These are phyloP conservation scores for Suhomyces tanzawaensis DNA, from an alignment of 805 yeast species.

Conservation along the genomic window DNA sequence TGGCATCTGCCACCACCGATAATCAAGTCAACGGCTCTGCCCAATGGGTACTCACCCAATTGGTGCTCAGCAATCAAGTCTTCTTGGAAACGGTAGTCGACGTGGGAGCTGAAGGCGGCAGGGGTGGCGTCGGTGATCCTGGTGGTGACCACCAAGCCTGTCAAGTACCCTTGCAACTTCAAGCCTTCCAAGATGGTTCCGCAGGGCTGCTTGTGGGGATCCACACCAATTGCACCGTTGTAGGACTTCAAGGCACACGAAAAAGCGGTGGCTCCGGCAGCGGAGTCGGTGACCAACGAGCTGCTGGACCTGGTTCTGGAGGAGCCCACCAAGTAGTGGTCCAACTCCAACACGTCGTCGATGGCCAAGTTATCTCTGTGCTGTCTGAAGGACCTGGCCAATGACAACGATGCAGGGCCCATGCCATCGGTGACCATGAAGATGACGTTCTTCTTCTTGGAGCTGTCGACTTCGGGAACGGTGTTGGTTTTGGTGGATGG, in stretches of 20 bases:
- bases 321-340: slow-evolving; percentile 72
- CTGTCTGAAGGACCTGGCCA: slow-evolving; percentile 76
- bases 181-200: slow-evolving; percentile 89
- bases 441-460: slow-evolving; percentile 65
- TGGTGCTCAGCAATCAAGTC: slow-evolving; percentile 86
- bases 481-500: slow-evolving; percentile 1
- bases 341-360: slow-evolving; percentile 59
- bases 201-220: slow-evolving; percentile 65
- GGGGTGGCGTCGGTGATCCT: slow-evolving; percentile 95
- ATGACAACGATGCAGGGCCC: slow-evolving; percentile 84
- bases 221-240: slow-evolving; percentile 91
- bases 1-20: slow-evolving; percentile 92
- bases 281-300: slow-evolving; percentile 87
- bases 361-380: slow-evolving; percentile 50
- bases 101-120: slow-evolving; percentile 84
- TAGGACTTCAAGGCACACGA: slow-evolving; percentile 80
- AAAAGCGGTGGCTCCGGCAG: slow-evolving; percentile 97
- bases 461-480: slow-evolving; percentile 7
- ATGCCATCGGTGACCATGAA: slow-evolving; percentile 94
- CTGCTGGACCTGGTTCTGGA: slow-evolving; percentile 79
- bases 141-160: slow-evolving; percentile 92
- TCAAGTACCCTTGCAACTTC: slow-evolving; percentile 72
- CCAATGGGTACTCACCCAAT: slow-evolving; percentile 76
- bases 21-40: slow-evolving; percentile 76
- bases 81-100: slow-evolving; percentile 70